A percentile compares a stretch with the other conserved stretches of the same genome.
phyloP scores from a whole-genome alignment of 345 rosid species.

The Salix udensis region DNA sequence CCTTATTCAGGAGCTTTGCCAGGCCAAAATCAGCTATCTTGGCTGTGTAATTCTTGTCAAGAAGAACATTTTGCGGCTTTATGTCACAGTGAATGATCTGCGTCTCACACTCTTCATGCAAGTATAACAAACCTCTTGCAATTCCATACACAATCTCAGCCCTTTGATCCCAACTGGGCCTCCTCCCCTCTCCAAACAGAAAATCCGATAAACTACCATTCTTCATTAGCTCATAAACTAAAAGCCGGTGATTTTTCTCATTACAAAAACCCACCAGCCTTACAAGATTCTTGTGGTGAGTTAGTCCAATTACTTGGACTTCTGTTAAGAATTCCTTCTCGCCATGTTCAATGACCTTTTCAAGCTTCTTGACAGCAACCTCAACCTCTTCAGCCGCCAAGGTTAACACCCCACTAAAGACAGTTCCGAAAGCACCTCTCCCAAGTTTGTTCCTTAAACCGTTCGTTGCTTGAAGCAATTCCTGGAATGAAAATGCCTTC shows the following conservation, averaged over 20 bases:
- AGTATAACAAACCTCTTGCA: constrained; percentile 39
- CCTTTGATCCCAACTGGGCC: constrained; percentile 40
- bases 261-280: constrained; percentile 41
- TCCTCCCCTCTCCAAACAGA: constrained; percentile 30
- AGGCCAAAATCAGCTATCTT: constrained; percentile 43
- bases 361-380: constrained; percentile 47
- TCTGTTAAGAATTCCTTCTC: constrained; percentile 44
- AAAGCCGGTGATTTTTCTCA: constrained; percentile 29
- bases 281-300: constrained; percentile 49
- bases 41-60: constrained; percentile 27
- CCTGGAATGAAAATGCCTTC: constrained; percentile 36
- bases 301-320: constrained; percentile 39
- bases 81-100: constrained; percentile 47
- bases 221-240: constrained; percentile 45
- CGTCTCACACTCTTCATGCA: constrained; percentile 48
- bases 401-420: constrained; percentile 31
- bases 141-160: constrained; percentile 25
- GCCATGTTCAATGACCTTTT: constrained; percentile 24
- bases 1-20: constrained; percentile 40
- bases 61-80: constrained; percentile 47
- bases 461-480: constrained; percentile 30
- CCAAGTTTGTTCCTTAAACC: constrained; percentile 42
- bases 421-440: constrained; percentile 41
- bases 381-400: constrained; percentile 20
- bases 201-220: constrained; percentile 31